A percentile compares a stretch with the other conserved stretches of the same genome.
Conservation (phyloP, 2,329 filamentous ascomycete species). For the Cryphonectria carpinicola region DNA sequence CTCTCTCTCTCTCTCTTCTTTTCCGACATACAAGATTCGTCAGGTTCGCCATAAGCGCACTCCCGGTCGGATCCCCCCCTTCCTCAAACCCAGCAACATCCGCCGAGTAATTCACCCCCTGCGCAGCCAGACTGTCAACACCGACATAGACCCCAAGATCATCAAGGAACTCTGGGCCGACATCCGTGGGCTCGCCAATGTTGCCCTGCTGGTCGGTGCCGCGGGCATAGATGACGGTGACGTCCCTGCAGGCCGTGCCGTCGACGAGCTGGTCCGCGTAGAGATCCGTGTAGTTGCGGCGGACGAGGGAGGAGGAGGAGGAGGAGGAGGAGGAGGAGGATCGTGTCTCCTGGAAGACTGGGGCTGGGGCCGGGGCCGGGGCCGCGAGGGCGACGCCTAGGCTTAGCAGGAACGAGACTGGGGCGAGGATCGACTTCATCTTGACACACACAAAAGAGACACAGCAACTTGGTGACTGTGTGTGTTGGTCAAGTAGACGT, state of each 20-base stretch:
- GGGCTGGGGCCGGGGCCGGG: background rate
- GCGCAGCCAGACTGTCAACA: conserved; percentile 30
- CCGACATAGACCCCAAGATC: conserved; percentile 31
- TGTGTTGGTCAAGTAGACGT: background rate
- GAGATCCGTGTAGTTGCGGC: conserved; percentile 13
- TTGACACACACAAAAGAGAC: background rate
- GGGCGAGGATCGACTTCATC: conserved; percentile 15
- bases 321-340: background rate
- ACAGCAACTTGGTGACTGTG: too few relatives aligned
- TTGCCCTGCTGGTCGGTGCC: conserved; percentile 27
- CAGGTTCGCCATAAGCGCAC: conserved; percentile 24
- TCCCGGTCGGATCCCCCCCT: conserved; percentile 34
- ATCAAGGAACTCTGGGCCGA: conserved; percentile 34
- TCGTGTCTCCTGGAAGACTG: background rate
- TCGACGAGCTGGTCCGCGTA: conserved; percentile 26
- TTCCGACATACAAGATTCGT: conserved; percentile 16
- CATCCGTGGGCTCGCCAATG: conserved; percentile 27
- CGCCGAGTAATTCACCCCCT: conserved; percentile 37
- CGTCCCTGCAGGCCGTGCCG: conserved; percentile 26
- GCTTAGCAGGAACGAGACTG: background rate
- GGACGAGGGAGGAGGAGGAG: background rate
- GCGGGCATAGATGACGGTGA: conserved; percentile 27
- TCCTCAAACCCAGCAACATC: conserved; percentile 32
- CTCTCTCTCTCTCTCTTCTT: background rate
- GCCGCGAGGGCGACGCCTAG: conserved; percentile 4